phyloP scores from a whole-genome alignment of 169 alveolate genomes.

The Cryptosporidium sp. region DNA sequence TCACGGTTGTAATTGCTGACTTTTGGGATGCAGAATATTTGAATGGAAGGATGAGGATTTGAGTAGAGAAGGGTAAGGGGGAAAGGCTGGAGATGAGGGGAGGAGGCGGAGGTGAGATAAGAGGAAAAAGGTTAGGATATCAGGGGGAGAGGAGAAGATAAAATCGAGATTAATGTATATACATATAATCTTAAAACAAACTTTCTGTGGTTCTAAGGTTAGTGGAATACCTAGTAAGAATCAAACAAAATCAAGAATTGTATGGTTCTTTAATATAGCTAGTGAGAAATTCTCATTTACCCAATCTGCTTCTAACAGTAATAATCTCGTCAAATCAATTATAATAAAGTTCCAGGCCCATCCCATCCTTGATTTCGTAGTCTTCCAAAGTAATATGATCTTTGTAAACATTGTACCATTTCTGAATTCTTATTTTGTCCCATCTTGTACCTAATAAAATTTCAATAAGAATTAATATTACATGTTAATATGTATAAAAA shows the following conservation, averaged over 20 bases:
- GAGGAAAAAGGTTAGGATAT: too few species aligned
- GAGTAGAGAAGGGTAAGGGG: neutral
- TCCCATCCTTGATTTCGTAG: conserved; percentile 98
- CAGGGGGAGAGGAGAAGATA: too few species aligned
- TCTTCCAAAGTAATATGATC: conserved; percentile 98
- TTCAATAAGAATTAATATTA: neutral
- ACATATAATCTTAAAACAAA: neutral
- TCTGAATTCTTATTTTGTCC: conserved; percentile 96
- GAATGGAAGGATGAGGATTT: neutral
- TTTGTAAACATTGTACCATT: conserved; percentile 95
- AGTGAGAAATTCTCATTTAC: neutral
- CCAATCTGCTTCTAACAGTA: neutral
- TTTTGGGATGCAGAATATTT: too few species aligned
- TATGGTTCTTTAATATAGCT: neutral
- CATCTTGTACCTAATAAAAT: conserved; percentile 92
- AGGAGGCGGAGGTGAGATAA: too few species aligned
- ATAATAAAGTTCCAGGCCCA: conserved; percentile 97
- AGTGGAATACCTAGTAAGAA: neutral
- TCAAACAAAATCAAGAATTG: neutral
- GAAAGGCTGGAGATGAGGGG: neutral
- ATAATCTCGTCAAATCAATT: conserved; percentile 83
- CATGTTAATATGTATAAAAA: neutral
- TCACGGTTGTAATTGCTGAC: too few species aligned
- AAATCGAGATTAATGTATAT: too few species aligned
- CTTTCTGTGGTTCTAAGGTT: neutral